Evolutionary conservation across 1,284 basidiomycete genomes (phyloP).

Genomic region (Athelia psychrophila): DNA sequence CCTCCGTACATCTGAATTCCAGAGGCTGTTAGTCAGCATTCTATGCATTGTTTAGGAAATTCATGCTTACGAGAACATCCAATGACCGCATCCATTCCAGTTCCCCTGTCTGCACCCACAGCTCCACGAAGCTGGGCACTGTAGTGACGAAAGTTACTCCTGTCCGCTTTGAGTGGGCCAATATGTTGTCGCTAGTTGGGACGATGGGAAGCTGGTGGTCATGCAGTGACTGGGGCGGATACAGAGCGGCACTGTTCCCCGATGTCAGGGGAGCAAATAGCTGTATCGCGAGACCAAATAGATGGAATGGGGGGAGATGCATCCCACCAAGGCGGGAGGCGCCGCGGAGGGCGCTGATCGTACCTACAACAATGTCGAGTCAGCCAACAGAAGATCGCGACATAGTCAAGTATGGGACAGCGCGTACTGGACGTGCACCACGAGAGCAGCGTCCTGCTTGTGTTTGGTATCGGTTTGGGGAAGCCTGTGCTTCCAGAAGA

Average conservation of each 20-base stretch:
- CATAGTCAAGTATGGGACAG: too few relatives aligned
- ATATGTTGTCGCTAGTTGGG: conserved; percentile 28
- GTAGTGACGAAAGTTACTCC: conserved; percentile 24
- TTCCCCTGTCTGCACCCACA: conserved; percentile 27
- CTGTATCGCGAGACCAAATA: conserved; percentile 17
- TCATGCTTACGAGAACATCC: conserved; percentile 30
- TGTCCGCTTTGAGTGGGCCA: conserved; percentile 26
- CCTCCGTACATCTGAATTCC: conserved; percentile 25
- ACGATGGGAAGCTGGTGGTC: conserved; percentile 11
- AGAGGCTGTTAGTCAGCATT: not conserved
- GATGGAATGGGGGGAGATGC: conserved; percentile 27
- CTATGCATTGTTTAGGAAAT: too few relatives aligned
- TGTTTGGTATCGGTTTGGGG: conserved; percentile 20
- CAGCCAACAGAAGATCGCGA: conserved; percentile 16
- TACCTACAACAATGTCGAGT: conserved; percentile 8
- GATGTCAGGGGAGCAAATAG: conserved; percentile 19
- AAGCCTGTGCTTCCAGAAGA: conserved; percentile 25
- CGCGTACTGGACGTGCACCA: conserved; percentile 1
- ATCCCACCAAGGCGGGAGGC: conserved; percentile 22
- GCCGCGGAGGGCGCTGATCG: conserved; percentile 9
- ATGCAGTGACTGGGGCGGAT: conserved; percentile 11
- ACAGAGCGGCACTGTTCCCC: conserved; percentile 14
- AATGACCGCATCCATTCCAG: conserved; percentile 26
- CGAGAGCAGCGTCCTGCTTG: conserved; percentile 11
- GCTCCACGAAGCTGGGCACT: conserved; percentile 32